Base-by-base conservation (phyloP, 768 basidiomycete species). In the Astraeus odoratus region DNA sequence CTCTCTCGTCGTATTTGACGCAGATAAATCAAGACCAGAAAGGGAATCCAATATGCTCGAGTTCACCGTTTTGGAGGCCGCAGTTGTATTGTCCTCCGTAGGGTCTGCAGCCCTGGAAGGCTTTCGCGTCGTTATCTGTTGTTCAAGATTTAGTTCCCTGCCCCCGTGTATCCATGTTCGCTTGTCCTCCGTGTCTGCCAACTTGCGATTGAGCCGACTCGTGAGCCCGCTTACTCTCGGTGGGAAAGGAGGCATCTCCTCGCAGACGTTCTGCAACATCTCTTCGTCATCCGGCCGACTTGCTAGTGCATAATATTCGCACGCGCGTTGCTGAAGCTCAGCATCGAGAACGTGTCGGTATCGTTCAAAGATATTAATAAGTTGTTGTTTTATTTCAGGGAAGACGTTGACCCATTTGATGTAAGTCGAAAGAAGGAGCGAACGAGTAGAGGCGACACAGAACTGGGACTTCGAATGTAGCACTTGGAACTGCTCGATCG, bases 361-460 rank as follows among this genome's bases (percentile, higher is more conserved):
- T 13, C 93, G 89, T 56, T 97, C 93, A 55, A 99, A 96, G 55
- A 98, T 91, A 63, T 84, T 87, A 61, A 97, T 57, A 23, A 99
- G 78, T 53, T 97, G 93, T 6, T 83, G 77, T 56, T 94, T 96
- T 68, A 99, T 96, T 64, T 99, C 96, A 16, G 96, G 96, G 66
- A 98, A 99, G 46, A 99, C 89, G 61, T 99, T 99, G 51, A 96
- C 92, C 95, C 95, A 98, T 77, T 99, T 99, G 71, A 97, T 85
- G 62, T 99, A 99, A 1, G 96, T 97, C 9, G 96, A 95, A 27
- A 99, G 73, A 22, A 99, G 78, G 24, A 99, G 74, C 0, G 94
- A 86, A 26, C 95, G 81, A 7, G 96, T 98, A 24, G 93, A 70
- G 4, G 94, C 92, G 29, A 87, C 77, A 59, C 94, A 96, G 59